Base-by-base conservation (phyloP, 1,139 yeast species). In the Blastobotrys raffinosifermentans region DNA sequence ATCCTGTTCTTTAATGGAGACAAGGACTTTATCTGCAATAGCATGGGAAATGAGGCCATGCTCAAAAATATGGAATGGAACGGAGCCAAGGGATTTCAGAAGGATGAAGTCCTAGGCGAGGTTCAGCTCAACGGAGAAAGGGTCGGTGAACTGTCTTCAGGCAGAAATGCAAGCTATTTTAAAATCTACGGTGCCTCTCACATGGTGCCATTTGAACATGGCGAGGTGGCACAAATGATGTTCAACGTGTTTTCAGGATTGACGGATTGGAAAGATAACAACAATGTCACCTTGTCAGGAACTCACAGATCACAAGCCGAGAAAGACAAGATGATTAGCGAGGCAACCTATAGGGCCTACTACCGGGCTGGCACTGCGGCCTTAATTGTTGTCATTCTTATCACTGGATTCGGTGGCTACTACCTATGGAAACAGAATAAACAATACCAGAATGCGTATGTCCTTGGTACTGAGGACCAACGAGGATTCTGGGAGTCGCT, bases 151-250 rank as follows among this genome's bases (percentile, higher is more conserved):
- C 45, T 49, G 31, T 53, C 45, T 30, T 22, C 46, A 4, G 89
- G 78, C 38, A 70, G 86, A 47, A 84, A 85, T 53, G 64, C 89
- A 51, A 81, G 95, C 0, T 82, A 80, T 55, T 74, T 84, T 19
- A 75, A 77, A 45, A 75, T 89, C 2, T 75, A 63, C 53, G 77
- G 84, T 50, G 75, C 95, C 0, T 81, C 94, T 4, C 97, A 89
- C 55, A 91, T 91, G 99, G 94, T 89, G 16, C 95, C 98, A 1
- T 82, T 76, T 51, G 97, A 91, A 55, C 62, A 75, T 38, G 85
- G 94, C 1, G 75, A 70, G 32, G 68, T 74, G 21, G 73, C 89
- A 6, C 68, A 87, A 48, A 86, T 89, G 20, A 65, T 91, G 55
- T 40, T 64, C 29, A 52, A 62, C 39, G 50, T 54, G 13, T 62